Percentiles rank a stretch among this genome's conserved stretches.
phyloP scores from a whole-genome alignment of 768 basidiomycete genomes.

The Termitomyces sp. region DNA sequence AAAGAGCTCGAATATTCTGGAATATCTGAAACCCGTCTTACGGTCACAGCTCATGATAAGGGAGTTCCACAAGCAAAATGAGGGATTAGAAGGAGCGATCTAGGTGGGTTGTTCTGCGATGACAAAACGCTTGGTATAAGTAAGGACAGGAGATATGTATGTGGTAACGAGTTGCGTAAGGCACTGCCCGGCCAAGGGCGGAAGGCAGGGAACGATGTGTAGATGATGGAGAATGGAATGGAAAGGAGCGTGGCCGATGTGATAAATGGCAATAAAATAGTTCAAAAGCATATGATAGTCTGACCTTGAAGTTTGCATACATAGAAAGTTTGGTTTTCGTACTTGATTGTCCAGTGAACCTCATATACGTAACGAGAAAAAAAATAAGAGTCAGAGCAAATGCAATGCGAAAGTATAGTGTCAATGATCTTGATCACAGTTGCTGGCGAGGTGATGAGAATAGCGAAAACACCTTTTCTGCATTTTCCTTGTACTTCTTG shows the following conservation, averaged over 20 bases:
- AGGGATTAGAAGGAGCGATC: constrained; percentile 15
- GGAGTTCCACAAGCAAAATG: not conserved
- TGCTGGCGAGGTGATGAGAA: constrained; percentile 67
- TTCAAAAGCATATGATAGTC: constrained; percentile 19
- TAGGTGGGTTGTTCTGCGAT: constrained; percentile 16
- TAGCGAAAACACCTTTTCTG: constrained; percentile 79
- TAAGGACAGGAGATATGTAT: constrained; percentile 15
- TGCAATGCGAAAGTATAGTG: not conserved
- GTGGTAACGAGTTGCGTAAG: not conserved
- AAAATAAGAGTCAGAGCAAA: constrained; percentile 6
- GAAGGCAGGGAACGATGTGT: constrained; percentile 6
- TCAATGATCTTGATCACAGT: constrained; percentile 13
- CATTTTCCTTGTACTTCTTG: constrained; percentile 84
- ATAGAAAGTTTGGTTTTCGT: constrained; percentile 9
- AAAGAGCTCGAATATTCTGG: no score
- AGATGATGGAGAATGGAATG: constrained; percentile 11
- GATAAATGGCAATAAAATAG: constrained; percentile 25
- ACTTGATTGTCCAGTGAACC: constrained; percentile 3
- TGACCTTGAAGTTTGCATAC: constrained; percentile 12
- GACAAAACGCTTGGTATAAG: constrained; percentile 17
- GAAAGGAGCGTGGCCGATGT: constrained; percentile 12
- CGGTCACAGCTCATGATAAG: not conserved
- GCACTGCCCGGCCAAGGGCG: constrained; percentile 1
- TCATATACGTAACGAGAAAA: constrained; percentile 6
- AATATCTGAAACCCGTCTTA: not conserved